Percentiles rank a stretch among this genome's conserved stretches.
These are phyloP conservation scores for Chionographis japonica DNA, from an alignment of 106 monocot genomes.

Conservation along the genomic window DNA sequence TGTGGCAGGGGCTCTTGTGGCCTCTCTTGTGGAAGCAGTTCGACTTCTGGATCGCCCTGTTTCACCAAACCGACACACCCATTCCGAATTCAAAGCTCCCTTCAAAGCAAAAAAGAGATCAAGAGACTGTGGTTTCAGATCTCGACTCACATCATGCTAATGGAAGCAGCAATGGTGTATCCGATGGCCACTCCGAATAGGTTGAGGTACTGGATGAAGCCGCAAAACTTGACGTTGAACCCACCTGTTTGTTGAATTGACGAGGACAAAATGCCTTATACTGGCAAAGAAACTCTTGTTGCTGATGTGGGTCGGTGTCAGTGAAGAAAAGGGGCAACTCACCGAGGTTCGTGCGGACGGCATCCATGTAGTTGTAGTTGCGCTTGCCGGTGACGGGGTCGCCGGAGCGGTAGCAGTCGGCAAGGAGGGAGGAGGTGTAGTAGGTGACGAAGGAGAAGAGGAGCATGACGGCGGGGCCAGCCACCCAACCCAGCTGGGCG, in stretches of 20 bases:
- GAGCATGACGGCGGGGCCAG: slow-evolving; percentile 64
- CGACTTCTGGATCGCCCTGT: slow-evolving; percentile 50
- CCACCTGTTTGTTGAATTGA: slow-evolving; percentile 32
- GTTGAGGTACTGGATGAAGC: slow-evolving; percentile 52
- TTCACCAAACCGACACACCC: neutral
- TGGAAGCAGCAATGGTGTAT: slow-evolving; percentile 76
- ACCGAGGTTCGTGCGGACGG: slow-evolving; percentile 71
- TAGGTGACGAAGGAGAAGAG: slow-evolving; percentile 63
- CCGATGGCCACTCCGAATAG: slow-evolving; percentile 72
- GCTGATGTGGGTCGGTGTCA: no score
- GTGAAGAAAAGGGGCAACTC: neutral
- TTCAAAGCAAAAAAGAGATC: neutral
- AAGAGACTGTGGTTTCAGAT: neutral
- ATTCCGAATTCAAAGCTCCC: neutral
- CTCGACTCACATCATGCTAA: slow-evolving; percentile 64
- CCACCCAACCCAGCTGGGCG: slow-evolving; percentile 75
- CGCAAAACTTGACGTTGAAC: slow-evolving; percentile 53
- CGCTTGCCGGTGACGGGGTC: slow-evolving; percentile 58
- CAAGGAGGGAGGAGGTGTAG: slow-evolving; percentile 67
- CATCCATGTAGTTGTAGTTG: slow-evolving; percentile 80
- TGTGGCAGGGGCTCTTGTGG: slow-evolving; percentile 31
- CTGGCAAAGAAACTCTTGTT: no score
- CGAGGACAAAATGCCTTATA: neutral
- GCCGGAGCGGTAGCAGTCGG: slow-evolving; percentile 68
- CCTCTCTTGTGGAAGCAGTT: slow-evolving; percentile 54